Conservation (phyloP, 768 basidiomycete species). For the Daedaleopsis nitida region DNA sequence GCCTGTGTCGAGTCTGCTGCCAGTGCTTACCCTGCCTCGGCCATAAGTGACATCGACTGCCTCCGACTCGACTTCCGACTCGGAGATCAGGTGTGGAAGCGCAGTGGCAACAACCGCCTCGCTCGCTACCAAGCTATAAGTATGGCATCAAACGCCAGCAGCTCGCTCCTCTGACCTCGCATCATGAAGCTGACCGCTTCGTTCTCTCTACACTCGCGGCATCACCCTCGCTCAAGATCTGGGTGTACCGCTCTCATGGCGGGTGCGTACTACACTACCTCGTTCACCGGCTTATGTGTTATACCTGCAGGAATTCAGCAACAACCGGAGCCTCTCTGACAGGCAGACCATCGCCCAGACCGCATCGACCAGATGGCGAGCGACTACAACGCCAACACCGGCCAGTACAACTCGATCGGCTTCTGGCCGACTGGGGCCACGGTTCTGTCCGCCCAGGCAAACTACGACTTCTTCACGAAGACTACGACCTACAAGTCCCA, state of each 20-base stretch:
- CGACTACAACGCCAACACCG: conserved; percentile 36
- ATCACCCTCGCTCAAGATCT: conserved; percentile 37
- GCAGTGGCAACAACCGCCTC: too few species aligned
- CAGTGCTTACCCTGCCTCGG: too few species aligned
- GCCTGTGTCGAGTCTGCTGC: too few species aligned
- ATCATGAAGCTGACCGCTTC: too few species aligned
- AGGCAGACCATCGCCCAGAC: conserved; percentile 45
- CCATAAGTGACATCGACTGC: too few species aligned
- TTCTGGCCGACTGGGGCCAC: conserved; percentile 50
- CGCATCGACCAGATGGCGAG: conserved; percentile 45
- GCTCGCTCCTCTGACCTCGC: too few species aligned
- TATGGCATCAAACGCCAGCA: too few species aligned
- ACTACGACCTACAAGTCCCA: conserved; percentile 38
- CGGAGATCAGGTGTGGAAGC: too few species aligned
- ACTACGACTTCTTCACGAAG: conserved; percentile 44
- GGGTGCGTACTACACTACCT: conserved; percentile 33
- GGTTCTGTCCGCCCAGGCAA: conserved; percentile 44
- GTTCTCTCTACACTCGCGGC: not conserved
- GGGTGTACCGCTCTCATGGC: conserved; percentile 45
- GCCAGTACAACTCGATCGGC: conserved; percentile 51
- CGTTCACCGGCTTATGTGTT: not conserved
- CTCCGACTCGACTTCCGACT: too few species aligned
- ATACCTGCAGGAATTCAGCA: conserved; percentile 43
- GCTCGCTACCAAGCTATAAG: too few species aligned
- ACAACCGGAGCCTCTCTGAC: conserved; percentile 38